These are phyloP conservation scores for Apiotrichum gracile DNA, from an alignment of 1,284 basidiomycete species.

Conservation along the genomic window DNA sequence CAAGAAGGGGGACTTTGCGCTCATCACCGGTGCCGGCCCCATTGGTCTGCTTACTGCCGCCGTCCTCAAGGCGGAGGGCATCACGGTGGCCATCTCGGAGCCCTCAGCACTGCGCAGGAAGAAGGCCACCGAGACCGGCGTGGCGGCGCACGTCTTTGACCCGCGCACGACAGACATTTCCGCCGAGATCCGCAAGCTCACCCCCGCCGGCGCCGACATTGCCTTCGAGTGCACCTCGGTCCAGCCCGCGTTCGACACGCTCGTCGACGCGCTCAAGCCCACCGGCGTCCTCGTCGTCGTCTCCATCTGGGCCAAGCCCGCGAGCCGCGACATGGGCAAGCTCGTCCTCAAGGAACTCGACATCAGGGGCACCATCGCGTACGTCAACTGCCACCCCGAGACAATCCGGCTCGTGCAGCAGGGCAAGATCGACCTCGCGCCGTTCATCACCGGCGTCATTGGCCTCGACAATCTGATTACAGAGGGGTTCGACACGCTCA, in stretches of 20 bases:
- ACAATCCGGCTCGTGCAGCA: conserved; percentile 14
- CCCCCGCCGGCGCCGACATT: conserved; percentile 10
- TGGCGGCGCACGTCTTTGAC: conserved; percentile 10
- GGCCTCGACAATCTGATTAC: conserved; percentile 12
- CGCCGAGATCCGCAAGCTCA: no score
- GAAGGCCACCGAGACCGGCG: conserved; percentile 12
- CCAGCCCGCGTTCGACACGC: conserved; percentile 14
- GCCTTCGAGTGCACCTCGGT: conserved; percentile 18
- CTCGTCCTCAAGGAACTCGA: conserved; percentile 17
- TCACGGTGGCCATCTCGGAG: conserved; percentile 11
- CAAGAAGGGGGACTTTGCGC: conserved; percentile 13
- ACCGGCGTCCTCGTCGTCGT: conserved; percentile 11
- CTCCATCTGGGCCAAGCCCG: conserved; percentile 11
- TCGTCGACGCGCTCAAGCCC: conserved; percentile 11
- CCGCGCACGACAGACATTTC: conserved; percentile 8
- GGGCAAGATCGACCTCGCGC: conserved; percentile 14
- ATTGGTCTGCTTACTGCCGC: conserved; percentile 16
- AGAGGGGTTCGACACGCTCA: conserved; percentile 14
- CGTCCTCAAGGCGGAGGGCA: conserved; percentile 15
- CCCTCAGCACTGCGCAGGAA: conserved; percentile 5
- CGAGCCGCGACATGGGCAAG: conserved; percentile 9
- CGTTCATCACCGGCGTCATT: conserved; percentile 17
- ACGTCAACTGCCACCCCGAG: conserved; percentile 12
- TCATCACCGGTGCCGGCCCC: conserved; percentile 13
- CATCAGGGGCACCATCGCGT: conserved; percentile 14